phyloP scores from a whole-genome alignment of 2,329 filamentous ascomycete genomes.

The Trichoderma cornu-damae region DNA sequence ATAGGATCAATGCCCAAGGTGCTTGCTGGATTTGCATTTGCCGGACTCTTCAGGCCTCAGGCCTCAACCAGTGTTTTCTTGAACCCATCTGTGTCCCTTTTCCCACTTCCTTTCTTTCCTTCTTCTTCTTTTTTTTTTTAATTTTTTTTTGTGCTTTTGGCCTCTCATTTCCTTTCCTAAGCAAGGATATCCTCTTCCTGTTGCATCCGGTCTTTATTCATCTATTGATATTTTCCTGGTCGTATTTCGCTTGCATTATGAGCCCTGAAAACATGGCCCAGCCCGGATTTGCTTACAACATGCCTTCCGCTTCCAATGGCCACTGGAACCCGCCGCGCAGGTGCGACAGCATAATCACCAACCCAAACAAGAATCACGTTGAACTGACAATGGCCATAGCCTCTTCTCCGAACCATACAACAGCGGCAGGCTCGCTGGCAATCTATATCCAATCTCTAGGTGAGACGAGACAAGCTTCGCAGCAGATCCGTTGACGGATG shows the following conservation, averaged over 20 bases:
- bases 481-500: not conserved
- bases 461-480: slow-evolving; percentile 28
- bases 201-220: not conserved
- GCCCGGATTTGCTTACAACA: slow-evolving; percentile 45
- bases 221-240: not conserved
- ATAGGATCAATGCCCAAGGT: slow-evolving; percentile 19
- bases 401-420: slow-evolving; percentile 30
- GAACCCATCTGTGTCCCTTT: not conserved
- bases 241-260: slow-evolving; percentile 27
- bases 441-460: slow-evolving; percentile 36
- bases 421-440: slow-evolving; percentile 35
- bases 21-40: slow-evolving; percentile 16
- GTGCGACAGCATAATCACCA: slow-evolving; percentile 37
- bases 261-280: slow-evolving; percentile 42
- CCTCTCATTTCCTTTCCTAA: not conserved
- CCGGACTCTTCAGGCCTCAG: slow-evolving; percentile 16
- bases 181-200: not conserved
- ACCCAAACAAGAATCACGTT: not conserved
- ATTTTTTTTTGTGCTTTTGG: too few relatives aligned
- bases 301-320: slow-evolving; percentile 42
- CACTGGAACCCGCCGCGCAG: slow-evolving; percentile 49
- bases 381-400: slow-evolving; percentile 24
- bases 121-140: too few relatives aligned
- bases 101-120: not conserved
- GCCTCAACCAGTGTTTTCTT: slow-evolving; percentile 5